Percentiles rank a stretch among this genome's conserved stretches.
These are phyloP conservation scores for Pleurotus giganteus DNA, from an alignment of 768 basidiomycete species.

Conservation along the genomic window DNA sequence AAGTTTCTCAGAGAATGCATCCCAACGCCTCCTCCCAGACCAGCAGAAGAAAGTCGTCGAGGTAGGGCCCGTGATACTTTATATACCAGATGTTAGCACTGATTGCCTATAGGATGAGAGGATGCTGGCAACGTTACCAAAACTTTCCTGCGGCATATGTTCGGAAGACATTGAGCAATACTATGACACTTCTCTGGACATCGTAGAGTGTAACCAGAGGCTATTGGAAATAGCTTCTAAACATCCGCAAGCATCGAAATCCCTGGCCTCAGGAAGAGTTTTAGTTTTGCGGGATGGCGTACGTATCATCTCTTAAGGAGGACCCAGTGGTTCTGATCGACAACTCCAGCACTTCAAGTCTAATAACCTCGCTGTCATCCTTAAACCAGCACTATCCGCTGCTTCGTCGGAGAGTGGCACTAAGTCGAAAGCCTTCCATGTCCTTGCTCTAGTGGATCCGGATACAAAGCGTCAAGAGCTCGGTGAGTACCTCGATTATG, in stretches of 20 bases:
- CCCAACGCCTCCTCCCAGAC: conserved; percentile 88
- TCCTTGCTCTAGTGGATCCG: conserved; percentile 69
- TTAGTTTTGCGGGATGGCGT: conserved; percentile 84
- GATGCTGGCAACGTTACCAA: conserved; percentile 55
- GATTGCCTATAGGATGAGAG: conserved; percentile 63
- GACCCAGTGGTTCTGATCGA: conserved; percentile 1
- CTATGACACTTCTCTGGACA: conserved; percentile 69
- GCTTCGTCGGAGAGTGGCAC: conserved; percentile 42
- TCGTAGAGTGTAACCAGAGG: conserved; percentile 60
- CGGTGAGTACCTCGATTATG: conserved; percentile 35
- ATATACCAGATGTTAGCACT: conserved; percentile 10
- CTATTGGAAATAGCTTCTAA: conserved; percentile 59
- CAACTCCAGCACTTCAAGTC: conserved; percentile 68
- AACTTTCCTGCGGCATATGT: conserved; percentile 70
- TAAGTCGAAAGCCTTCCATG: conserved; percentile 57
- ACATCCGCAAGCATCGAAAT: conserved; percentile 65
- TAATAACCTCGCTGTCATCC: conserved; percentile 67
- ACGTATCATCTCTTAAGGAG: conserved; percentile 21
- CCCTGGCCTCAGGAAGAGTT: conserved; percentile 71
- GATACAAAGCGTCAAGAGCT: conserved; percentile 53
- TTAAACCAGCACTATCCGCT: conserved; percentile 59
- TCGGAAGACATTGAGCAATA: conserved; percentile 67
- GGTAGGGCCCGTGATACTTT: no score
- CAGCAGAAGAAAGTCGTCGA: conserved; percentile 87
- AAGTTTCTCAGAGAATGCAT: conserved; percentile 97